Evolutionary conservation across 768 basidiomycete genomes (phyloP).

Genomic region (Mycena amicta): DNA sequence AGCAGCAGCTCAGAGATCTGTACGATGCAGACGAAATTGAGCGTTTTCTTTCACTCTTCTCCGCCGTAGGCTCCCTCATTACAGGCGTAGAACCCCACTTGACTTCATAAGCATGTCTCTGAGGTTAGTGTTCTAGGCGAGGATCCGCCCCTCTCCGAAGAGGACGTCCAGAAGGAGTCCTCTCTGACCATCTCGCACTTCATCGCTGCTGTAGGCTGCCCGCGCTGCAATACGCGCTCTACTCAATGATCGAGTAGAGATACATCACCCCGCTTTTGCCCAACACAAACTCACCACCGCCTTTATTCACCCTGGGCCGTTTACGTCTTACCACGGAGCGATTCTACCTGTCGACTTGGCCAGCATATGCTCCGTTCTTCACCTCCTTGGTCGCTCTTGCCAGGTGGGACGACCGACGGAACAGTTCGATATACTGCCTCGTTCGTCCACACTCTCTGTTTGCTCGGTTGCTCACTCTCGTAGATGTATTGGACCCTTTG

Average conservation of each 20-base stretch:
- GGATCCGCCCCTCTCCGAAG: conserved; percentile 1
- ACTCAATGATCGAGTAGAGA: conserved; percentile 23
- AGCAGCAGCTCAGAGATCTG: conserved; percentile 55
- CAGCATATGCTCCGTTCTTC: conserved; percentile 51
- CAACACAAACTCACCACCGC: conserved; percentile 37
- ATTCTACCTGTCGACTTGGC: conserved; percentile 54
- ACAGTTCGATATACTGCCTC: conserved; percentile 51
- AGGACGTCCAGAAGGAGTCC: neutral
- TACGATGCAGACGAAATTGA: conserved; percentile 69
- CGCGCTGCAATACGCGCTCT: neutral
- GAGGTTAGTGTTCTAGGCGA: conserved; percentile 48
- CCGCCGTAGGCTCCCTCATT: conserved; percentile 41
- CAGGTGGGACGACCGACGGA: conserved; percentile 53
- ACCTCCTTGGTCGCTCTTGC: conserved; percentile 44
- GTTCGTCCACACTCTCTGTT: no score
- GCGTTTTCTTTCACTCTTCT: conserved; percentile 62
- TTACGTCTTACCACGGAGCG: conserved; percentile 54
- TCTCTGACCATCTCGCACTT: neutral
- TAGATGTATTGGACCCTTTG: conserved; percentile 68
- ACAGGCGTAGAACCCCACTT: neutral
- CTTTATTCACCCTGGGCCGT: conserved; percentile 57
- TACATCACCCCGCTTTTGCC: conserved; percentile 54
- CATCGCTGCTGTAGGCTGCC: neutral
- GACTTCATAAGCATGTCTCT: conserved; percentile 51
- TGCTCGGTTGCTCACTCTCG: no score